These are phyloP conservation scores for Ascochyta koolunga DNA, from an alignment of 2,329 filamentous ascomycete genomes.

Conservation along the genomic window DNA sequence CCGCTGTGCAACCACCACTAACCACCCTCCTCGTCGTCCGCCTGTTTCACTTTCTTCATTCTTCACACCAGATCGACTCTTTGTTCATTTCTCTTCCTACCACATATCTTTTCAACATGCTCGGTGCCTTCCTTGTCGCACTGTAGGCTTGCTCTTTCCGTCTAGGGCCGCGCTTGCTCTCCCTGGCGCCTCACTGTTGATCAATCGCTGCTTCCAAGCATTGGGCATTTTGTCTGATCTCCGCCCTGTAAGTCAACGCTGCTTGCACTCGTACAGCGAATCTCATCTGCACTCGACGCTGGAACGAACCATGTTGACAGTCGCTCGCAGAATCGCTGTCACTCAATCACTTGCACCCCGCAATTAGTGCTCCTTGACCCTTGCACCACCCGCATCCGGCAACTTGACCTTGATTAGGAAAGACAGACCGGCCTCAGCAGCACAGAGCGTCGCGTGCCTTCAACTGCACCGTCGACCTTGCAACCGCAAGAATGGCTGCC, in stretches of 20 bases:
- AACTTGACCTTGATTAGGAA: conserved; percentile 11
- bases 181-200: conserved; percentile 8
- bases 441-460: conserved; percentile 35
- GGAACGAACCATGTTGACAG: conserved; percentile 19
- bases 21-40: conserved; percentile 26
- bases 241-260: conserved; percentile 1
- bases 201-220: conserved; percentile 19
- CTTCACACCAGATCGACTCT: conserved; percentile 21
- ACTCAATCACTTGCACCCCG: conserved; percentile 16
- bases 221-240: not conserved
- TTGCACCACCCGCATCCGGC: conserved; percentile 14
- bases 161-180: conserved; percentile 21
- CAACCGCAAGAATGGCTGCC: conserved; percentile 49
- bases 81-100: conserved; percentile 8
- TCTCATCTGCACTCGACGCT: conserved; percentile 15
- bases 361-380: conserved; percentile 12
- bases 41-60: conserved; percentile 26
- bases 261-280: conserved; percentile 1
- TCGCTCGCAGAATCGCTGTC: conserved; percentile 1
- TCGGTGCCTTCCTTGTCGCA: conserved; percentile 25
- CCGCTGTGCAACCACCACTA: conserved; percentile 39
- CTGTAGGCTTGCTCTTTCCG: conserved; percentile 32
- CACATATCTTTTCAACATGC: conserved; percentile 25
- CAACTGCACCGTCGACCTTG: conserved; percentile 24
- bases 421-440: conserved; percentile 16